Percentiles rank a stretch among this genome's conserved stretches.
Conservation (phyloP, 345 rosid species). For the Linum tenue region DNA sequence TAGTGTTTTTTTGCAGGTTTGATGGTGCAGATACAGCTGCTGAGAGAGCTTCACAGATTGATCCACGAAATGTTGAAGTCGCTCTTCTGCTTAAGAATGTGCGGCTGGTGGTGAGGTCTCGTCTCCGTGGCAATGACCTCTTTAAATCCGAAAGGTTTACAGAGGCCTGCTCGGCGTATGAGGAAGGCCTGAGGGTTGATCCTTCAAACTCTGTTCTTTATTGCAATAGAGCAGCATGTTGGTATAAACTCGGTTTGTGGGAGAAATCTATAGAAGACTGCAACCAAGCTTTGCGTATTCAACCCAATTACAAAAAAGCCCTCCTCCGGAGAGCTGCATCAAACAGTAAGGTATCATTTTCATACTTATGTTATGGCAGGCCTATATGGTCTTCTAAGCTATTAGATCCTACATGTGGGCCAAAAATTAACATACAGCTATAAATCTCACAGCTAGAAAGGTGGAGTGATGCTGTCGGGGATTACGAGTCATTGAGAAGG, state of each 20-base stretch:
- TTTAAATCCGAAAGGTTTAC: conserved; percentile 92
- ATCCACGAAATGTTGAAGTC: conserved; percentile 62
- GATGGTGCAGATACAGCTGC: conserved; percentile 70
- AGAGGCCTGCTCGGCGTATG: conserved; percentile 88
- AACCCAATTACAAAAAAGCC: conserved; percentile 70
- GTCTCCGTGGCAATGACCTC: conserved; percentile 80
- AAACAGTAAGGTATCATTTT: conserved; percentile 52
- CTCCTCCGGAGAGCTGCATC: conserved; percentile 84
- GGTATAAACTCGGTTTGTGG: conserved; percentile 76
- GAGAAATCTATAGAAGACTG: conserved; percentile 77
- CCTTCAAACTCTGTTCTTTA: conserved; percentile 71
- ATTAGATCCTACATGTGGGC: background rate
- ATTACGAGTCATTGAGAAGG: conserved; percentile 72
- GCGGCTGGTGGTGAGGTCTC: conserved; percentile 56
- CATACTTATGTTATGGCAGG: background rate
- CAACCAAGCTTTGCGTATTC: conserved; percentile 56
- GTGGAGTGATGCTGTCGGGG: conserved; percentile 86
- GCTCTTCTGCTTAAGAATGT: conserved; percentile 52
- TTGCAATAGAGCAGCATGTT: conserved; percentile 88
- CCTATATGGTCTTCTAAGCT: background rate
- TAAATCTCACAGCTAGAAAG: conserved; percentile 51
- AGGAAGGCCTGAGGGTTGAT: conserved; percentile 79
- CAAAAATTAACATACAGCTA: background rate
- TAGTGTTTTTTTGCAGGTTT: conserved; percentile 71
- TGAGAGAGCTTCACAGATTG: conserved; percentile 69